A percentile compares a stretch with the other conserved stretches of the same genome.
phyloP scores from a whole-genome alignment of 2,329 filamentous ascomycete species.

The Hymenoscyphus linearis region DNA sequence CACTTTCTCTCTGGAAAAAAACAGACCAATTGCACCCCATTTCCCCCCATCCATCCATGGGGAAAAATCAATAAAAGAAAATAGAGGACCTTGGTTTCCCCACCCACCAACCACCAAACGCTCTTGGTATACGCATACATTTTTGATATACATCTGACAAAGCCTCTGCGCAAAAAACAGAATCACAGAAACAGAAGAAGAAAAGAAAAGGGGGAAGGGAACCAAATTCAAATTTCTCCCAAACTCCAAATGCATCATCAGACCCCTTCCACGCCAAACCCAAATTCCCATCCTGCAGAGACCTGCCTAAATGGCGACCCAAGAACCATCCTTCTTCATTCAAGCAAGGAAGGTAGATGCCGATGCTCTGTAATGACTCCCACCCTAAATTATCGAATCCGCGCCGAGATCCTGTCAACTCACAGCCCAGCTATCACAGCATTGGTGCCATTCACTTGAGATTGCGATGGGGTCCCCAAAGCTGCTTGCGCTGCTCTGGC shows the following conservation, averaged over 20 bases:
- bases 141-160: neutral
- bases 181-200: neutral
- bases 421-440: constrained; percentile 20
- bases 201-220: neutral
- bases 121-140: constrained; percentile 1
- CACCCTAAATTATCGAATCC: neutral
- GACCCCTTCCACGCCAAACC: neutral
- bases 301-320: neutral
- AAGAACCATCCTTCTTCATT: neutral
- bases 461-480: constrained; percentile 21
- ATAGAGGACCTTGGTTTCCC: neutral
- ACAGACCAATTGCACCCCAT: neutral
- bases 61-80: neutral
- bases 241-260: neutral
- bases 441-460: constrained; percentile 24
- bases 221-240: neutral
- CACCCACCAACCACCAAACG: neutral
- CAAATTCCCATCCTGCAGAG: neutral
- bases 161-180: neutral
- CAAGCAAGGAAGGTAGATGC: neutral
- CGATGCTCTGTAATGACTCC: neutral
- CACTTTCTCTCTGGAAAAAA: too few species aligned
- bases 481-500: constrained; percentile 28
- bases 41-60: neutral
- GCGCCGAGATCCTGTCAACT: neutral